Conservation (phyloP, 1,139 yeast species). For the Yamadazyma kanchanaburiensis region DNA sequence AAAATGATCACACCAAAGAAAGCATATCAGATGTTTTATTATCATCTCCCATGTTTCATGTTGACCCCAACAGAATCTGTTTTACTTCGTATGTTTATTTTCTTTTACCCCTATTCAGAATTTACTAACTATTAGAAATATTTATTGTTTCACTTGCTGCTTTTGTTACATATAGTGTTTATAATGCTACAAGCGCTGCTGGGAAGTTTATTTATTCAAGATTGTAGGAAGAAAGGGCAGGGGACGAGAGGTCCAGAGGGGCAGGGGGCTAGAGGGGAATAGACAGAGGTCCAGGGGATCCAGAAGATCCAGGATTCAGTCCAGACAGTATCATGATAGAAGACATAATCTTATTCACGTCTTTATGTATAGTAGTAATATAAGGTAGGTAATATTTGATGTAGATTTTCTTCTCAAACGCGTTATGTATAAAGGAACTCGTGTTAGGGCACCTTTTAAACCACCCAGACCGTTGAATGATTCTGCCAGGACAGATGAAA, state of each 20-base stretch:
- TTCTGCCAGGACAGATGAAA: no score
- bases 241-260: no score
- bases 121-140: slow-evolving; percentile 10
- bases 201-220: slow-evolving; percentile 1
- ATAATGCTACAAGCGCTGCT: slow-evolving; percentile 21
- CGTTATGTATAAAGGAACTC: no score
- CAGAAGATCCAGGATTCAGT: no score
- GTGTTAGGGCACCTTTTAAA: slow-evolving; percentile 13
- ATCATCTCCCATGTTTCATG: slow-evolving; percentile 38
- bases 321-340: no score
- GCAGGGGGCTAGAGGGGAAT: no score
- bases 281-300: no score
- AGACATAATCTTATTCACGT: no score
- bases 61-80: slow-evolving; percentile 34
- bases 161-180: slow-evolving; percentile 37
- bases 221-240: no score
- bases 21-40: slow-evolving; percentile 27
- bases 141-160: slow-evolving; percentile 20
- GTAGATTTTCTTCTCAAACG: no score
- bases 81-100: slow-evolving; percentile 22
- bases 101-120: not conserved
- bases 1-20: slow-evolving; percentile 11
- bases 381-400: no score
- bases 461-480: slow-evolving; percentile 12
- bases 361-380: no score